Conservation (phyloP, 306 rosid genomes). For the Trichosanthes truncata region DNA sequence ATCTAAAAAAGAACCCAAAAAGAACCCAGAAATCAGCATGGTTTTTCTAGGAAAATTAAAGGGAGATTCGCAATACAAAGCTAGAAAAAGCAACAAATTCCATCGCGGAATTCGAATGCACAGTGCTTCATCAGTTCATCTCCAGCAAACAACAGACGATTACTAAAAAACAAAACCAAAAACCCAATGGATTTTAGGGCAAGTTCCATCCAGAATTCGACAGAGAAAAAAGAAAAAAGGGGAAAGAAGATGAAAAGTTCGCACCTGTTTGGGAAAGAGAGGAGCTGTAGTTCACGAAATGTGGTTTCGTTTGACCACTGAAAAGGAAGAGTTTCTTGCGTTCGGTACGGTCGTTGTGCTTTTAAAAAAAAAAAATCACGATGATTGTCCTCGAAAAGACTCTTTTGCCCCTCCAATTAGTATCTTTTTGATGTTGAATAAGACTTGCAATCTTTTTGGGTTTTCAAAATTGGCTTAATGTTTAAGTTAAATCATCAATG, state of each 20-base stretch:
- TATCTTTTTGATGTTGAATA: too few relatives aligned
- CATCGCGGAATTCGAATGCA: neutral
- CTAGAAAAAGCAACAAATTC: neutral
- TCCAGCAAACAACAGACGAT: neutral
- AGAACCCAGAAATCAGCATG: neutral
- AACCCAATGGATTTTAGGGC: neutral
- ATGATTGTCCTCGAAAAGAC: too few relatives aligned
- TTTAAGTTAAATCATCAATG: neutral
- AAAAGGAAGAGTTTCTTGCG: neutral
- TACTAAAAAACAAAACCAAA: neutral
- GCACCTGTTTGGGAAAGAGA: neutral
- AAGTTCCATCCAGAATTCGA: neutral
- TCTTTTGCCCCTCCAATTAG: neutral
- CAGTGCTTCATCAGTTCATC: neutral
- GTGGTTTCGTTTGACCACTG: conserved; percentile 5
- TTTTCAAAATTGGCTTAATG: neutral
- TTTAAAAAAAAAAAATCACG: too few relatives aligned
- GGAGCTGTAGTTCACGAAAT: conserved; percentile 1
- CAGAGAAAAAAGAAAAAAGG: neutral
- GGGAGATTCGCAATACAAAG: neutral
- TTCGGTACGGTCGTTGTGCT: conserved; percentile 12
- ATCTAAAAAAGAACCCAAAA: neutral
- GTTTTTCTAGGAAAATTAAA: neutral
- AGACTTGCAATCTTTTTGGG: neutral
- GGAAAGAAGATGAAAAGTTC: neutral